phyloP scores from a whole-genome alignment of 305 asterid species.

The Solanum hybrid region DNA sequence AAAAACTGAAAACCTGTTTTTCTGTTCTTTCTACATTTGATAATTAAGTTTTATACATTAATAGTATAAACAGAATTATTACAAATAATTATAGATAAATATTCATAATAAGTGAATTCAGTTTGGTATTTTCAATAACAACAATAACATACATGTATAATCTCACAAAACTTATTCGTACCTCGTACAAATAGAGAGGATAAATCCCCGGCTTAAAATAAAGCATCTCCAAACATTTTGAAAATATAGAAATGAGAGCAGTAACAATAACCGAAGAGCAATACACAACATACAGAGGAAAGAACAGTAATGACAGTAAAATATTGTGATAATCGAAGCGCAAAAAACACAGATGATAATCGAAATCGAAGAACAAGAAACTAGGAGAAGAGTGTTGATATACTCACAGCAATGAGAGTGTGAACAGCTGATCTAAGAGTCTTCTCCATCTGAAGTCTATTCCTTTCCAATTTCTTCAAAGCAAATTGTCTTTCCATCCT shows the following conservation, averaged over 20 bases:
- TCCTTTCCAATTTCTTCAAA: slow-evolving; percentile 49
- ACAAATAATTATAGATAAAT: neutral
- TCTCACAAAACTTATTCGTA: neutral
- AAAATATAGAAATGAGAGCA: neutral
- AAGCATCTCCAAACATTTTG: neutral
- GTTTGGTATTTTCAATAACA: neutral
- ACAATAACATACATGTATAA: rapidly evolving
- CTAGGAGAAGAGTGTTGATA: neutral
- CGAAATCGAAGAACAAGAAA: neutral
- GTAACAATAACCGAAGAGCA: neutral
- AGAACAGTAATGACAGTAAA: neutral
- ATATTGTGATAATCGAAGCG: neutral
- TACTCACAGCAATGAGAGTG: slow-evolving; percentile 51
- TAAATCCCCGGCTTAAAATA: neutral
- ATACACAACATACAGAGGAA: neutral
- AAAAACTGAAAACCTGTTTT: neutral
- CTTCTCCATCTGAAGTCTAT: slow-evolving; percentile 42
- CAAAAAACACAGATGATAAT: neutral
- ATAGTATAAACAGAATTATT: neutral
- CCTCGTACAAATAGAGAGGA: neutral
- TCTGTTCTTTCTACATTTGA: neutral
- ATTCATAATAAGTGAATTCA: neutral
- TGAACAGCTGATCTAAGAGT: slow-evolving; percentile 52
- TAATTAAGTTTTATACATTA: neutral
- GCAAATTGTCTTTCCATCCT: slow-evolving; percentile 62